phyloP scores from a whole-genome alignment of 2,329 filamentous ascomycete genomes.

The Clarireedia monteithiana region DNA sequence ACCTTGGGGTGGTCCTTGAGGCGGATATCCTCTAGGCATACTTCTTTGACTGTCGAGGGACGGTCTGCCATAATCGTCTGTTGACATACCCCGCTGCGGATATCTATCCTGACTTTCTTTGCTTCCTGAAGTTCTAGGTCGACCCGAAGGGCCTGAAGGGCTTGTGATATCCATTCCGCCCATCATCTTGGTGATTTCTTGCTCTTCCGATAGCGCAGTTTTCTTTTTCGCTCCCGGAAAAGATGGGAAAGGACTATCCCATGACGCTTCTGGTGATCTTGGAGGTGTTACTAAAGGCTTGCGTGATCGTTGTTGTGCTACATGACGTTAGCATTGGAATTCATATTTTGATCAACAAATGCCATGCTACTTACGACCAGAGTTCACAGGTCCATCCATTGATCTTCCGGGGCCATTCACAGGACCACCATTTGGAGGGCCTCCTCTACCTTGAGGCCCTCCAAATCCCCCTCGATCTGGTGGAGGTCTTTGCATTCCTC shows the following conservation, averaged over 20 bases:
- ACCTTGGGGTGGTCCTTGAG: slow-evolving; percentile 16
- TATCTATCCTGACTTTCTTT: slow-evolving; percentile 19
- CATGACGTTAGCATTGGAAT: background rate
- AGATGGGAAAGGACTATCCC: slow-evolving; percentile 43
- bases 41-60: slow-evolving; percentile 22
- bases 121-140: slow-evolving; percentile 18
- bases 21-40: slow-evolving; percentile 18
- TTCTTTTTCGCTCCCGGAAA: slow-evolving; percentile 35
- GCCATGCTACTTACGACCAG: slow-evolving; percentile 9
- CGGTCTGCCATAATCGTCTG: slow-evolving; percentile 22
- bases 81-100: slow-evolving; percentile 11
- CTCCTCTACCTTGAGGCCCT: slow-evolving; percentile 23
- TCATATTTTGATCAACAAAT: background rate
- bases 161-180: slow-evolving; percentile 23
- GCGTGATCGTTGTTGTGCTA: slow-evolving; percentile 16
- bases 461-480: slow-evolving; percentile 21
- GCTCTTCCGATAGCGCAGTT: slow-evolving; percentile 33
- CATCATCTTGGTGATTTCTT: slow-evolving; percentile 27
- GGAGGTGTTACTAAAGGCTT: slow-evolving; percentile 28
- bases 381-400: slow-evolving; percentile 5
- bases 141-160: slow-evolving; percentile 7
- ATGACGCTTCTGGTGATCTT: slow-evolving; percentile 33
- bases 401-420: slow-evolving; percentile 12
- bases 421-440: slow-evolving; percentile 10
- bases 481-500: slow-evolving; percentile 25